phyloP scores from a whole-genome alignment of 345 rosid species.

The Salix suchowensis region DNA sequence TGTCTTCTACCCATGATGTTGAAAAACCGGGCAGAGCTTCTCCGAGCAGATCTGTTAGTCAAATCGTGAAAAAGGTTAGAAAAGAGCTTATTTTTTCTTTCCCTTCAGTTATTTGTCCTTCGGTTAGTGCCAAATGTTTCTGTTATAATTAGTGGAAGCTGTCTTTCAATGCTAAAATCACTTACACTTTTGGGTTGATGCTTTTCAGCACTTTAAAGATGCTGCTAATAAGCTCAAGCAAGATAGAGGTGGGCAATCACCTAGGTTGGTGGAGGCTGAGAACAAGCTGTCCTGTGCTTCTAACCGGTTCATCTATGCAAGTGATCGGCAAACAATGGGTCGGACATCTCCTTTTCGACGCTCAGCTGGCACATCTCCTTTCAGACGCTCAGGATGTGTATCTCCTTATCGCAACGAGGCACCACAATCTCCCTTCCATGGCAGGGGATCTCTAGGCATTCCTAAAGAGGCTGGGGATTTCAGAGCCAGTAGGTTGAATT shows the following conservation, averaged over 20 bases:
- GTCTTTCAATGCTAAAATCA: background rate
- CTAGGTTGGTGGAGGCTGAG: conserved; percentile 26
- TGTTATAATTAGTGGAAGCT: conserved; percentile 11
- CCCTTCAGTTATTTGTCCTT: background rate
- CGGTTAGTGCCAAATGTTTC: background rate
- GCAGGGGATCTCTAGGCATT: conserved; percentile 41
- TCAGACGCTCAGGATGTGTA: conserved; percentile 40
- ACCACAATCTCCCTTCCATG: conserved; percentile 49
- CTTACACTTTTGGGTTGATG: conserved; percentile 5
- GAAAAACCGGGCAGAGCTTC: conserved; percentile 44
- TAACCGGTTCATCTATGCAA: conserved; percentile 34
- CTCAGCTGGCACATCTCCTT: conserved; percentile 40
- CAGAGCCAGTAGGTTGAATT: conserved; percentile 39
- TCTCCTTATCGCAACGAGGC: conserved; percentile 54
- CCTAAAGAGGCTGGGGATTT: conserved; percentile 54
- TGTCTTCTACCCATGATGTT: conserved; percentile 29
- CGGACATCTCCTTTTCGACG: conserved; percentile 53
- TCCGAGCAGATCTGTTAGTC: conserved; percentile 37
- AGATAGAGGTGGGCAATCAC: conserved; percentile 36
- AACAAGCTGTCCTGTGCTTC: conserved; percentile 41
- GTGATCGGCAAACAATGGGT: conserved; percentile 28
- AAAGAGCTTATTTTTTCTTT: background rate
- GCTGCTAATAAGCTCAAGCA: conserved; percentile 35
- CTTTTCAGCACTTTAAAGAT: conserved; percentile 43
- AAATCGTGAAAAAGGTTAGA: conserved; percentile 46